Conservation (phyloP, 495 filamentous ascomycete species). For the Astrocystis sublimbata region DNA sequence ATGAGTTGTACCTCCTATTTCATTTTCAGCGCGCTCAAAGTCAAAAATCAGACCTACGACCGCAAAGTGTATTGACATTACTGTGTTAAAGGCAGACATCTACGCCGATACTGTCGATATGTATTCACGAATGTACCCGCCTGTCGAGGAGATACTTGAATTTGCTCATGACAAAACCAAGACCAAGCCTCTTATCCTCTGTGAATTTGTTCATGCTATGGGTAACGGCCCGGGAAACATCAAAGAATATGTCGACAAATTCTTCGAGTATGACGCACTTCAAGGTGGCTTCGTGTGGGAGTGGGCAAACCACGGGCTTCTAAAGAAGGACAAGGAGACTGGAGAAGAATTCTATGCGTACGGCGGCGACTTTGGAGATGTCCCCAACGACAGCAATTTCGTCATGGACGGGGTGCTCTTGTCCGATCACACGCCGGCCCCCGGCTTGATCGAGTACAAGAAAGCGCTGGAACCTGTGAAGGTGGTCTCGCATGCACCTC, state of each 20-base stretch:
- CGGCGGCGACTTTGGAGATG: constrained; percentile 68
- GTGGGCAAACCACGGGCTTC: constrained; percentile 70
- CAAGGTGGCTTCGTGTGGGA: constrained; percentile 76
- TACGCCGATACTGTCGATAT: constrained; percentile 62
- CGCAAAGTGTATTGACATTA: too few species aligned
- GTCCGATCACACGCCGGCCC: constrained; percentile 59
- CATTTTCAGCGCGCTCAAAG: too few species aligned
- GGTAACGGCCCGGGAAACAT: constrained; percentile 70
- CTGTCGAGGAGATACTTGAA: constrained; percentile 50
- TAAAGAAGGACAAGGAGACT: constrained; percentile 49
- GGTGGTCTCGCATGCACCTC: constrained; percentile 23
- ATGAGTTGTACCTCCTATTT: too few species aligned
- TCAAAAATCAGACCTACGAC: too few species aligned
- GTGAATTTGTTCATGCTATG: constrained; percentile 72
- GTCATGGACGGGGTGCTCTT: constrained; percentile 66
- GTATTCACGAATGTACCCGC: constrained; percentile 67
- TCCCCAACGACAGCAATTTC: constrained; percentile 65
- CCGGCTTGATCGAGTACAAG: constrained; percentile 60
- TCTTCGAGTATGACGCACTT: constrained; percentile 56
- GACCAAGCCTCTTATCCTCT: constrained; percentile 61
- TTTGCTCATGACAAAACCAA: constrained; percentile 49
- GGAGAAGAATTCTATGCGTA: constrained; percentile 62
- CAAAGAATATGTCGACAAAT: constrained; percentile 64
- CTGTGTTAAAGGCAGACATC: too few species aligned
- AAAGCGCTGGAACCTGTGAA: constrained; percentile 61